phyloP scores from a whole-genome alignment of 225 moss, liverwort and hornwort genomes.

The Thuidium tamariscinum region DNA sequence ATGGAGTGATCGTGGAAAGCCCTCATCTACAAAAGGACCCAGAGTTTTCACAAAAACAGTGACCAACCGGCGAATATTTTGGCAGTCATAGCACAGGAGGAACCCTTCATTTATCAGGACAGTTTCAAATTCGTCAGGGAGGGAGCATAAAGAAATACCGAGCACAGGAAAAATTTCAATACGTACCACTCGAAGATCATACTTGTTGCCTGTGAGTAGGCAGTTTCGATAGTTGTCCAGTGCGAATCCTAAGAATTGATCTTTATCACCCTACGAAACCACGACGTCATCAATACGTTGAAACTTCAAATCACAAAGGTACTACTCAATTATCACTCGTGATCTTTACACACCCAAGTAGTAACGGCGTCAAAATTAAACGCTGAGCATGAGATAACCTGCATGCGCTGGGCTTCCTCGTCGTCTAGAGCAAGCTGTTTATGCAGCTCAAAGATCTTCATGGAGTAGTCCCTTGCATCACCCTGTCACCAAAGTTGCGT shows the following conservation, averaged over 20 bases:
- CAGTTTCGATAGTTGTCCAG: conserved; percentile 68
- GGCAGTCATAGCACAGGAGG: background rate
- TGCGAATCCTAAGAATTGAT: conserved; percentile 68
- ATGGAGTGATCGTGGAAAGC: background rate
- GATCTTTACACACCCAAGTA: background rate
- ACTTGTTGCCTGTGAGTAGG: conserved; percentile 65
- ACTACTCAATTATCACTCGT: background rate
- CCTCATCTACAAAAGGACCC: background rate
- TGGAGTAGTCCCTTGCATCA: conserved; percentile 64
- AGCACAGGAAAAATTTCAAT: background rate
- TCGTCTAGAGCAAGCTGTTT: conserved; percentile 75
- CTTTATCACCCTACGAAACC: conserved; percentile 64
- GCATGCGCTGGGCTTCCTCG: conserved; percentile 75
- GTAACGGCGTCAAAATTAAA: background rate
- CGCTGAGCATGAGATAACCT: conserved; percentile 21
- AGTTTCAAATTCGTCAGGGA: background rate
- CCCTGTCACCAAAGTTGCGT: conserved; percentile 30
- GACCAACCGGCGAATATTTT: background rate
- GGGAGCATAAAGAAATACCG: background rate
- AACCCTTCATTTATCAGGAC: background rate
- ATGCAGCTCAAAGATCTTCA: conserved; percentile 69
- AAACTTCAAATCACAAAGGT: background rate
- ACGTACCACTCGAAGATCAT: conserved; percentile 54
- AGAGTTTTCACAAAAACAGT: background rate
- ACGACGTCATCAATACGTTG: background rate